Conservation (phyloP, 139 green algal genomes). For the Raphidocelis subcapitata region DNA sequence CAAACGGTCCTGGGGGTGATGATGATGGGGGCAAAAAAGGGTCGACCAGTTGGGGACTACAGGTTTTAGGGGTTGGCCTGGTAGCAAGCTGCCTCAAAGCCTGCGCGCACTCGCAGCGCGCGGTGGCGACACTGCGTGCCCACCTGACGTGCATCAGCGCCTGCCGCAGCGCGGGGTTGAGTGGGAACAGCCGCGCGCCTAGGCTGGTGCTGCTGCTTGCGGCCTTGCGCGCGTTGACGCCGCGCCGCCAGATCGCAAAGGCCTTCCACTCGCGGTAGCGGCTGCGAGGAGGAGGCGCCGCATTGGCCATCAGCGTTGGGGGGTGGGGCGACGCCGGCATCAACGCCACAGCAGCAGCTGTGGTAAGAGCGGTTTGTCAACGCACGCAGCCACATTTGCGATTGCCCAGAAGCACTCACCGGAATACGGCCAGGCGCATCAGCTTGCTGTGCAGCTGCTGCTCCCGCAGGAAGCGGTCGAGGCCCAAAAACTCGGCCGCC, state of each 20-base stretch:
- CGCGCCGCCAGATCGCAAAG: slow-evolving; percentile 47
- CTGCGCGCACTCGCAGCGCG: slow-evolving; percentile 17
- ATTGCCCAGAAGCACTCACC: no score
- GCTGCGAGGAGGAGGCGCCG: no score
- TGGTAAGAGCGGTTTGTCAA: no score
- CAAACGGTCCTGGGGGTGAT: slow-evolving; percentile 3
- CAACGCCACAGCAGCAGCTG: no score
- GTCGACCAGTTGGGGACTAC: neutral
- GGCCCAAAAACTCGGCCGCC: no score
- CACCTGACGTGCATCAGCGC: slow-evolving; percentile 36
- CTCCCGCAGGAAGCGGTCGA: no score
- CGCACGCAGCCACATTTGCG: no score
- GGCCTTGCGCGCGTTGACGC: slow-evolving; percentile 47
- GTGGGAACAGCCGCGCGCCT: slow-evolving; percentile 50
- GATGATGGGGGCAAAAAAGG: neutral
- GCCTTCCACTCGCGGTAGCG: slow-evolving; percentile 27
- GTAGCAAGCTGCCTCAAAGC: no score
- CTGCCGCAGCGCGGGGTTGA: slow-evolving; percentile 51
- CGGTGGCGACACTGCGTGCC: slow-evolving; percentile 17
- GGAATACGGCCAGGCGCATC: no score
- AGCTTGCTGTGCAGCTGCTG: no score
- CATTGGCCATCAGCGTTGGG: no score
- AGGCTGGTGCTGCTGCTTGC: slow-evolving; percentile 30
- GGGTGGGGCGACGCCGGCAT: no score
- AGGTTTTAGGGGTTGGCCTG: neutral